These are phyloP conservation scores for Flaveria robusta DNA, from an alignment of 129 eudicot genomes.

Conservation along the genomic window DNA sequence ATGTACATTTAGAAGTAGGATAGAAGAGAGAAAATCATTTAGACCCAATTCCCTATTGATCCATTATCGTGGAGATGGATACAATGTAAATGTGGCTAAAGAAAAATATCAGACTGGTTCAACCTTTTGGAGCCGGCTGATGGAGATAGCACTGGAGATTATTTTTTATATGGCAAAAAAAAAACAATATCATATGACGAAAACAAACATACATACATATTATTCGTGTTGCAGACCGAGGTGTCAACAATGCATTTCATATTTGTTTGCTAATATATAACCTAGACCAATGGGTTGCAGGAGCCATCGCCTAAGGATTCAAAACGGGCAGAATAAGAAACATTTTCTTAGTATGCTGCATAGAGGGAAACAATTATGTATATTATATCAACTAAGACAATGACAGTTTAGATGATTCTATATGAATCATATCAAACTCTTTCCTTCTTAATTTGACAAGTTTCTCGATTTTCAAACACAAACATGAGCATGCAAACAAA, in stretches of 20 bases:
- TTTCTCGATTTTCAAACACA: background rate
- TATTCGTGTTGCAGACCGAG: slow-evolving; percentile 29
- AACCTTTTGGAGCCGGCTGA: slow-evolving; percentile 26
- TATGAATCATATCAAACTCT: background rate
- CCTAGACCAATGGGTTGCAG: slow-evolving; percentile 9
- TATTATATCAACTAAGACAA: slow-evolving; percentile 12
- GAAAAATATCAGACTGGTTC: slow-evolving; percentile 14
- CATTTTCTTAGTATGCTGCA: slow-evolving; percentile 4
- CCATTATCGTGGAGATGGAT: background rate
- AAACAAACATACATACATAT: background rate
- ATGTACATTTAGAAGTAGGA: too few relatives aligned
- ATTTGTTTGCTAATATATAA: slow-evolving; percentile 7
- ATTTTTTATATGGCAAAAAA: background rate
- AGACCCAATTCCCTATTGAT: too few relatives aligned
- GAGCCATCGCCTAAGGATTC: slow-evolving; percentile 10
- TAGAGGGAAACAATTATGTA: slow-evolving; percentile 15
- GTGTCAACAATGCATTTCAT: slow-evolving; percentile 22
- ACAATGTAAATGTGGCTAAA: slow-evolving; percentile 21
- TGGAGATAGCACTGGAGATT: slow-evolving; percentile 16
- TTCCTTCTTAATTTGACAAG: background rate
- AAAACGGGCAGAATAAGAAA: background rate
- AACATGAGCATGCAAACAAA: slow-evolving; percentile 1
- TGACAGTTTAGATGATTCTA: background rate
- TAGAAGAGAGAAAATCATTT: too few relatives aligned
- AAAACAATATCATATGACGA: background rate